Evolutionary conservation across 352 stramenopile genomes (phyloP).

Genomic region (Halophytophthora batemanensis): DNA sequence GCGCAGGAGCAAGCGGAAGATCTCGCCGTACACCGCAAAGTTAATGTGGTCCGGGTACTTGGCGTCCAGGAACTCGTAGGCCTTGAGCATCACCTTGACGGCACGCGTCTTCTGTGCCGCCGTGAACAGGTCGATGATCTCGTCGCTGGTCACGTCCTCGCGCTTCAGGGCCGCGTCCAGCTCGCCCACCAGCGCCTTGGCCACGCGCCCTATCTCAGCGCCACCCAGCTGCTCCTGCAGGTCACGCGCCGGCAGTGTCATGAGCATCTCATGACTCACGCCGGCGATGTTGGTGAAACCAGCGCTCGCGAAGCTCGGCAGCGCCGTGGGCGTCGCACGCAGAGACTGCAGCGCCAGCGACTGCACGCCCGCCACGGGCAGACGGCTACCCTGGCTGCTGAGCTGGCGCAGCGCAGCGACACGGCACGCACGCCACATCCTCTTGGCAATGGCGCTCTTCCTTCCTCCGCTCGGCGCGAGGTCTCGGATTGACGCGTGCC

Average conservation of each 20-base stretch:
- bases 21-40: constrained; percentile 60
- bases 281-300: constrained; percentile 42
- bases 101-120: constrained; percentile 49
- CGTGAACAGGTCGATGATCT: constrained; percentile 55
- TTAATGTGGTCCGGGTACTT: constrained; percentile 46
- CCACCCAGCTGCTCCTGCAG: constrained; percentile 35
- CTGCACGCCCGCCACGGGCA: constrained; percentile 8
- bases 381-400: constrained; percentile 16
- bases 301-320: neutral
- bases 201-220: constrained; percentile 27
- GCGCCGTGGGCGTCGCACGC: neutral
- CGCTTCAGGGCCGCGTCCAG: constrained; percentile 27
- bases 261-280: constrained; percentile 42
- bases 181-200: constrained; percentile 37
- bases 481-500: too few relatives aligned
- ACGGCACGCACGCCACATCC: constrained; percentile 62
- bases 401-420: constrained; percentile 43
- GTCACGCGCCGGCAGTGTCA: constrained; percentile 34
- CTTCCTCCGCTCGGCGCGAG: too few relatives aligned
- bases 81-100: constrained; percentile 43
- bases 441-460: neutral
- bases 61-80: constrained; percentile 43
- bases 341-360: constrained; percentile 15
- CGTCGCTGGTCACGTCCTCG: constrained; percentile 39
- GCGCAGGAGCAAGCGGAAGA: constrained; percentile 50